Evolutionary conservation across 2,329 filamentous ascomycete genomes (phyloP).

Genomic region (Ceratocystis harringtonii): DNA sequence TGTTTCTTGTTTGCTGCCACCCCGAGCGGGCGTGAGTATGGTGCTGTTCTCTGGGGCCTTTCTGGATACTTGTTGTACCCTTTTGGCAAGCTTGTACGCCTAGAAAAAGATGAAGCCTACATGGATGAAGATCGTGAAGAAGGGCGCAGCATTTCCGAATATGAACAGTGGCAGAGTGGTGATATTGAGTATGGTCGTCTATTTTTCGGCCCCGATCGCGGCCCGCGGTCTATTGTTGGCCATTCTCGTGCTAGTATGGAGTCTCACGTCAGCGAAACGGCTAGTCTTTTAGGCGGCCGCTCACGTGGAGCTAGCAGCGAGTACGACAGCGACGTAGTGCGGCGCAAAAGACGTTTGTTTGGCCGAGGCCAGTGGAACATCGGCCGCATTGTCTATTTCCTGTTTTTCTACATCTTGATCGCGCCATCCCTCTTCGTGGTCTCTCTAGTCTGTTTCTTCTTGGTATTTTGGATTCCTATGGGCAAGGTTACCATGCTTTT

Average conservation of each 20-base stretch:
- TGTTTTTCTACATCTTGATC: conserved; percentile 88
- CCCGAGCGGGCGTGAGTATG: conserved; percentile 72
- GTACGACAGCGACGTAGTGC: conserved; percentile 20
- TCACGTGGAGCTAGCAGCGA: conserved; percentile 24
- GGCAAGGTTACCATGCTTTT: conserved; percentile 83
- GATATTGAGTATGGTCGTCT: conserved; percentile 90
- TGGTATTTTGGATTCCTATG: conserved; percentile 98
- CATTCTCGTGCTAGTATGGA: conserved; percentile 79
- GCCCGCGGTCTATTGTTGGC: conserved; percentile 66
- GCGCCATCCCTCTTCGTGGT: conserved; percentile 74
- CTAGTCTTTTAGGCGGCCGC: conserved; percentile 62
- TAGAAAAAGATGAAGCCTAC: conserved; percentile 89
- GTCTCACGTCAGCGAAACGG: conserved; percentile 68
- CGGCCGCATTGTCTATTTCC: conserved; percentile 86
- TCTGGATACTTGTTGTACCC: conserved; percentile 84
- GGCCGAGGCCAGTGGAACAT: conserved; percentile 92
- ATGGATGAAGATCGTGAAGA: conserved; percentile 89
- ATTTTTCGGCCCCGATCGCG: conserved; percentile 71
- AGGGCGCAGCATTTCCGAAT: conserved; percentile 92
- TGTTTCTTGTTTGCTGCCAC: conserved; percentile 70
- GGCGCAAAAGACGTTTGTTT: conserved; percentile 66
- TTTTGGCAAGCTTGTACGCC: conserved; percentile 87
- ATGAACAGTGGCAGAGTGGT: conserved; percentile 97
- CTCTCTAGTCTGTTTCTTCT: conserved; percentile 80
- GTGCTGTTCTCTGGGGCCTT: conserved; percentile 68